Percentiles rank a stretch among this genome's conserved stretches.
phyloP scores from a whole-genome alignment of 1,139 yeast species.

The Yarrowia galli region DNA sequence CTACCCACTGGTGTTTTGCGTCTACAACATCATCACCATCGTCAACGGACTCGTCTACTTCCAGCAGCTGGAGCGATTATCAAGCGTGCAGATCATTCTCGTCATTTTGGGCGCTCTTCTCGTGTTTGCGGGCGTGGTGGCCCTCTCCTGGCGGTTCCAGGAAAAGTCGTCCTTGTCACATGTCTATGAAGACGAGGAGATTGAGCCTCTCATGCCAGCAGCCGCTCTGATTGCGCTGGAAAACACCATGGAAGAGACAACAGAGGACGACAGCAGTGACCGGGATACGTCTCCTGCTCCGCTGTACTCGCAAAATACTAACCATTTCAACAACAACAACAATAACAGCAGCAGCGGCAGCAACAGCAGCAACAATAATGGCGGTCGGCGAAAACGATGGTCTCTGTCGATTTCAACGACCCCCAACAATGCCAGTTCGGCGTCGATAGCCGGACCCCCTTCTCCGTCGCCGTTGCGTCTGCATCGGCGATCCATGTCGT shows the following conservation, averaged over 20 bases:
- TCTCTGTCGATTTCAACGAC: constrained; percentile 13
- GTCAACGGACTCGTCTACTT: constrained; percentile 74
- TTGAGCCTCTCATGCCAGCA: constrained; percentile 12
- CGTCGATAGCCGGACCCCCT: constrained; percentile 19
- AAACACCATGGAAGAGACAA: not conserved
- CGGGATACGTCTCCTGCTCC: constrained; percentile 9
- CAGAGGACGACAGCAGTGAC: not conserved
- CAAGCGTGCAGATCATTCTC: constrained; percentile 53
- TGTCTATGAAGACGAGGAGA: constrained; percentile 29
- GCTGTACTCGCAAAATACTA: constrained; percentile 8
- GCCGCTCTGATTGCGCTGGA: constrained; percentile 12
- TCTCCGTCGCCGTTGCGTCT: constrained; percentile 13
- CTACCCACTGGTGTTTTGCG: constrained; percentile 85
- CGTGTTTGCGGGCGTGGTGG: constrained; percentile 62
- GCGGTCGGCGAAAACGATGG: constrained; percentile 21
- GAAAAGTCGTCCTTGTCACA: constrained; percentile 22
- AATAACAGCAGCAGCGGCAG: too few species aligned
- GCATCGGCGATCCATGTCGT: constrained; percentile 21
- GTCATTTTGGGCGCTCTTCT: constrained; percentile 60
- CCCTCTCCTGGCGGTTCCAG: constrained; percentile 56
- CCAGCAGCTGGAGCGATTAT: constrained; percentile 58
- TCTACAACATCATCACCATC: constrained; percentile 77
- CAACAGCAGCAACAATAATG: not conserved
- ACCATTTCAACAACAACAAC: not conserved
- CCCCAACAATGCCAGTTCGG: constrained; percentile 5